Evolutionary conservation across 2,329 filamentous ascomycete genomes (phyloP), one percentile per base, ranked within the genome.

Genomic region (Endoconidiophora laricicola): DNA sequence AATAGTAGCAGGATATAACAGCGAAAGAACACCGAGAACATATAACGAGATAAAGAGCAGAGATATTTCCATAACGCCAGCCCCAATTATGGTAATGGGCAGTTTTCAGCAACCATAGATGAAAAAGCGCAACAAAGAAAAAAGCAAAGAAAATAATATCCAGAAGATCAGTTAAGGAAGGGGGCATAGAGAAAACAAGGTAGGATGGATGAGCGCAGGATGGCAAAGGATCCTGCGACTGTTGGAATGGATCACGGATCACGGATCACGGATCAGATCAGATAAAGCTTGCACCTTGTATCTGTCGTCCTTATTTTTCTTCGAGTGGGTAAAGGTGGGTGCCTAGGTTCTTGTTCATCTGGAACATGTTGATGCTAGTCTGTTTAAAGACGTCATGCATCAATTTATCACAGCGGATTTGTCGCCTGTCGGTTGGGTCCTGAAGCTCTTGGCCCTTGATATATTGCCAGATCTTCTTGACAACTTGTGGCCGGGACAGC

Each of bases 331-430:
- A 95, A 38, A 96, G 71, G 60, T 96, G 90, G 62, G 83, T 81
- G 55, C 85, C 86, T 9, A 96, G 78, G 14, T 94, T 77, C 70
- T 95, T 95, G 71, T 94, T 96, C 90, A 98, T 96, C 57, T 86
- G 88, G 65, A 98, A 98, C 91, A 98, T 98, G 66, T 96, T 86
- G 46, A 98, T 83, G 60, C 77, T 84, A 59, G 87, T 78, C 60
- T 83, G 76, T 64, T 94, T 94, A 69, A 98, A 98, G 6, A 98
- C 83, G 5, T 83, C 83, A 54, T 85, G 80, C 82, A 98, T 83
- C 57, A 78, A 79, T 22, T 94, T 86, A 65, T 98, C 91, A 66
- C 91, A 98, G 24, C 78, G 70, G 55, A 98, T 98, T 58, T 94
- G 86, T 20, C 91, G 83, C 64, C 88, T 90, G 68, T 98, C 90